phyloP scores from a whole-genome alignment of 441 rosid species.

The Arabidopsis lyrata region DNA sequence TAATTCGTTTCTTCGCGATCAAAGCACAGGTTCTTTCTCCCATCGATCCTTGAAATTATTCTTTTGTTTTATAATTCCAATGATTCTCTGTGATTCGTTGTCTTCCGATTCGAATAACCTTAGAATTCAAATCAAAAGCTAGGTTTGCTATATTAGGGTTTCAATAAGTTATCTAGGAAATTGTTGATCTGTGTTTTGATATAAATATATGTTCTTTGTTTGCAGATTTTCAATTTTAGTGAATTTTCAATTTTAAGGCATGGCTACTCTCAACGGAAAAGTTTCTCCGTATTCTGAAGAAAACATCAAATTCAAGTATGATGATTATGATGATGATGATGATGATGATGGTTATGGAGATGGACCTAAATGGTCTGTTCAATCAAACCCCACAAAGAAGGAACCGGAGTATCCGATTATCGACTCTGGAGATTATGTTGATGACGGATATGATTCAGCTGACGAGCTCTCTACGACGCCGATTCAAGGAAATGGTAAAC shows the following conservation, averaged over 20 bases:
- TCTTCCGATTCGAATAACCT: not conserved
- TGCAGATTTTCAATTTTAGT: conserved; percentile 9
- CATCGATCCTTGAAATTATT: not conserved
- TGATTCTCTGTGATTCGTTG: not conserved
- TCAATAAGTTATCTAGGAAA: not conserved
- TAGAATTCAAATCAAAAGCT: conserved; percentile 14
- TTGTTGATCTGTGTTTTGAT: not conserved
- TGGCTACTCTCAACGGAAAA: conserved; percentile 53
- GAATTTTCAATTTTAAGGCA: conserved; percentile 28
- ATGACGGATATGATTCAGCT: conserved; percentile 67
- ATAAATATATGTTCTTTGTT: not conserved
- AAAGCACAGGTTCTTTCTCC: not conserved
- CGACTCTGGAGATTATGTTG: conserved; percentile 57
- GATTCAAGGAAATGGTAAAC: conserved; percentile 41
- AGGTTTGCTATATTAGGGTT: not conserved
- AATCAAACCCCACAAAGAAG: conserved; percentile 48
- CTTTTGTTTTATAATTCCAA: not conserved
- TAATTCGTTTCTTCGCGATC: not conserved
- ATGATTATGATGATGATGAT: conserved; percentile 54
- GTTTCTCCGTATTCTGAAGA: conserved; percentile 38
- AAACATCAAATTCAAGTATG: conserved; percentile 45
- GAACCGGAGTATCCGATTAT: conserved; percentile 50
- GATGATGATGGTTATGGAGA: conserved; percentile 51
- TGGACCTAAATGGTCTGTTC: conserved; percentile 44
- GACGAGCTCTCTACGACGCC: conserved; percentile 45